Percentiles rank a stretch among this genome's conserved stretches.
Conservation (phyloP, 2,329 filamentous ascomycete genomes). For the Ciborinia camelliae region DNA sequence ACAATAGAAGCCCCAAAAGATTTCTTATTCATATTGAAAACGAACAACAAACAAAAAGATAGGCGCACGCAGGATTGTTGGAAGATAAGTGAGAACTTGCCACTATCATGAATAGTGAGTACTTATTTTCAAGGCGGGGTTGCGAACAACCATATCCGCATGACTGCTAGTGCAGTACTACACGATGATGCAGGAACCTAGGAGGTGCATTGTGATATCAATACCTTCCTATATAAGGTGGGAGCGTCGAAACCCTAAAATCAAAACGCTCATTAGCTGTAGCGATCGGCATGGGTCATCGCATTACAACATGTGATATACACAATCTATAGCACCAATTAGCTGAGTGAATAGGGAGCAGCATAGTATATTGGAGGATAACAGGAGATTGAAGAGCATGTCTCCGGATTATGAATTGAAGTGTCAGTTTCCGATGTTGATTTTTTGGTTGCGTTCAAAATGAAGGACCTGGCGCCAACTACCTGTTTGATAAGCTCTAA, state of each 20-base stretch:
- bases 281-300: neutral
- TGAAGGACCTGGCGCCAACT: neutral
- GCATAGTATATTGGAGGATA: neutral
- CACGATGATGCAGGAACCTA: slow-evolving; percentile 2
- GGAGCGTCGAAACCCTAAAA: neutral
- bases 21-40: neutral
- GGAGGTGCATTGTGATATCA: slow-evolving; percentile 4
- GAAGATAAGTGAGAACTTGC: neutral
- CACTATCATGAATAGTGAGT: neutral
- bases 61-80: neutral
- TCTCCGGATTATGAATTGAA: neutral
- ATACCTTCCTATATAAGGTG: slow-evolving; percentile 4
- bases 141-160: neutral
- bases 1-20: neutral
- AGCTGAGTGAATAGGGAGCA: neutral
- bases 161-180: slow-evolving; percentile 9
- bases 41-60: neutral
- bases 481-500: neutral
- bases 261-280: slow-evolving; percentile 1
- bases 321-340: neutral
- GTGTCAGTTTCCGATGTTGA: neutral
- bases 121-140: neutral
- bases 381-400: neutral
- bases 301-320: neutral
- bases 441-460: neutral